Evolutionary conservation across 2,329 filamentous ascomycete genomes (phyloP), one percentile per base, ranked within the genome.

Genomic region (Fusarium miscanthi): DNA sequence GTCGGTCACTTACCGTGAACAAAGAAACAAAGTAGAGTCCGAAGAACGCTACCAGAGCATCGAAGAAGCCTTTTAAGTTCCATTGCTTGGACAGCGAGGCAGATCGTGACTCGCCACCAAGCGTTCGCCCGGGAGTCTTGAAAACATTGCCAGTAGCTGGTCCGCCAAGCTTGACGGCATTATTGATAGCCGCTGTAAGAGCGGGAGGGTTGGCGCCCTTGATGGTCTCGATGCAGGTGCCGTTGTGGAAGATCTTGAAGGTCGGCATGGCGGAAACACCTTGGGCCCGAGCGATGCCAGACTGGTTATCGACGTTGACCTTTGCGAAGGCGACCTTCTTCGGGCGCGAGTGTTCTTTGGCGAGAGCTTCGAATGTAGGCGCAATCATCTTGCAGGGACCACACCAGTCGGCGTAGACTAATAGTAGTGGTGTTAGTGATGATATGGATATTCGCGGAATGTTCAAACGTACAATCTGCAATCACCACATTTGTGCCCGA

Each of bases 331-430:
- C 93, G 78, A 98, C 92, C 79, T 91, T 91, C 78, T 92, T 92
- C 21, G 94, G 91, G 74, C 94, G 91, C 53, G 94, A 91, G 78
- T 96, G 90, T 81, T 95, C 92, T 66, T 88, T 87, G 52, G 94
- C 90, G 65, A 98, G 91, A 77, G 92, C 90, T 79, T 97, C 94
- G 82, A 97, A 98, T 63, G 93, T 89, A 25, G 95, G 95, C 54
- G 93, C 93, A 74, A 98, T 97, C 80, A 92, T 89, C 84, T 97
- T 97, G 89, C 95, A 98, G 78, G 95, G 94, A 63, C 92, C 93
- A 82, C 94, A 98, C 93, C 94, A 97, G 84, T 97, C 93, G 81
- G 95, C 95, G 80, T 96, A 97, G 87, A 98, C 94, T 59, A 48
- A 77, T 76, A 48, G 56, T 60, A 42, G 77, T 76, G 43, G 58